Percentiles rank a stretch among this genome's conserved stretches.
phyloP scores from a whole-genome alignment of 371 early-diverging fungal genomes.

The Paramicrosporidium saccamoebae region DNA sequence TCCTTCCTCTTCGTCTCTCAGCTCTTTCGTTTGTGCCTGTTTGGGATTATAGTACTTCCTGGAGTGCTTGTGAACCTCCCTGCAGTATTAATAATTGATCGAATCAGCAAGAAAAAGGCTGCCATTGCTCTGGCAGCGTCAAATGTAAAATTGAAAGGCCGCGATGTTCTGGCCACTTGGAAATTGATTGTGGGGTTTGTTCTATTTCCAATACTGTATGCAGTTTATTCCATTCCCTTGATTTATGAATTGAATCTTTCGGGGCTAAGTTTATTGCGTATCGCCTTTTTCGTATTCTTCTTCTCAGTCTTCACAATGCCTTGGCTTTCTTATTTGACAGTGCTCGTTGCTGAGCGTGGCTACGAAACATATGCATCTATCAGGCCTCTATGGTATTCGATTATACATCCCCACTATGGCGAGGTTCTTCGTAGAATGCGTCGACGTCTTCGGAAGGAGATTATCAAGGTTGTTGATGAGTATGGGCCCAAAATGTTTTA shows the following conservation, averaged over 20 bases:
- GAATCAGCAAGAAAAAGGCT: constrained; percentile 35
- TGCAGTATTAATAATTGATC: constrained; percentile 25
- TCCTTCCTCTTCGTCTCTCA: constrained; percentile 27
- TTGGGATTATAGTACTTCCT: constrained; percentile 40
- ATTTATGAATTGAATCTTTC: background rate
- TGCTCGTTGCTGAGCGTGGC: constrained; percentile 5
- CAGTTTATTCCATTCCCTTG: constrained; percentile 16
- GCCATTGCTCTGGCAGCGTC: constrained; percentile 56
- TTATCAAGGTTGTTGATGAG: no score
- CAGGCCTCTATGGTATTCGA: no score
- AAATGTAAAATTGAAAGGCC: constrained; percentile 61
- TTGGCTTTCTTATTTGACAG: constrained; percentile 6
- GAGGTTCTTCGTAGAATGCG: no score
- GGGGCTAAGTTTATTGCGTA: background rate
- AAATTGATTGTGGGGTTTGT: constrained; percentile 55
- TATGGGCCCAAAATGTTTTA: no score
- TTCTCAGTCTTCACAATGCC: constrained; percentile 7
- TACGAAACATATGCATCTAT: constrained; percentile 5
- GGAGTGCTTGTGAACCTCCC: constrained; percentile 48
- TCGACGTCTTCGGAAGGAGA: no score
- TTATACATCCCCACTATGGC: no score
- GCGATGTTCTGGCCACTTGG: constrained; percentile 87
- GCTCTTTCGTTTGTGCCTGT: constrained; percentile 17
- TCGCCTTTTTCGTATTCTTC: constrained; percentile 12
- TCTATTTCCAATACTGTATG: constrained; percentile 32